Base-by-base conservation (phyloP, 1,284 basidiomycete genomes). In the Coriolopsis trogii region DNA sequence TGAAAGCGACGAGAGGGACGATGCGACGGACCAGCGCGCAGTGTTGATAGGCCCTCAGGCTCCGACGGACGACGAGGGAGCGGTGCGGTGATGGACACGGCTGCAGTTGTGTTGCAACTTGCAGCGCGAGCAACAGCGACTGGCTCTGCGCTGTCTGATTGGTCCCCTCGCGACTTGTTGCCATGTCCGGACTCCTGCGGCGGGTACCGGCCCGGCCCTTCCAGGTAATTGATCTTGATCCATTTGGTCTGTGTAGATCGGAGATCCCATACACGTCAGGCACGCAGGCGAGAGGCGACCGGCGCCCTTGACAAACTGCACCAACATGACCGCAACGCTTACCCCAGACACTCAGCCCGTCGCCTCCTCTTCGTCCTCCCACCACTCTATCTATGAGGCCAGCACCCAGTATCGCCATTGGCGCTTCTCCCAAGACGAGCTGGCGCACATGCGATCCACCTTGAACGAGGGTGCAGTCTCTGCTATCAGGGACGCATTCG, bases 381-480 rank as follows among this genome's bases (percentile, higher is more conserved):
- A 60, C 36, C 63, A 53, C 9, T 65, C 73, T 3, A 66, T 93
- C 6, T 96, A 91, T 65, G 85, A 94, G 65, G 84, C 82, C 49
- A 91, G 91, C 56, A 93, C 92, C 0, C 94, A 97, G 67, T 95
- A 79, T 71, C 80, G 75, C 56, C 86, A 94, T 67, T 98, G 94
- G 94, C 77, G 93, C 41, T 95, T 86, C 71, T 94, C 93, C 0
- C 71, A 75, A 20, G 78, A 84, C 43, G 75, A 82, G 50, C 79
- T 98, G 3, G 72, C 65, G 3, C 63, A 75, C 8, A 78, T 84
- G 41, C 82, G 94, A 15, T 60, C 70, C 16, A 76, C 82, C 26
- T 70, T 95, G 54, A 97, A 95, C 63, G 71, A 75, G 39, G 83
- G 80, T 33, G 90, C 92, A 4, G 87, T 94, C 24, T 75, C 81